Base-by-base conservation (phyloP, 352 stramenopile species). In the Lagenidium giganteum region DNA sequence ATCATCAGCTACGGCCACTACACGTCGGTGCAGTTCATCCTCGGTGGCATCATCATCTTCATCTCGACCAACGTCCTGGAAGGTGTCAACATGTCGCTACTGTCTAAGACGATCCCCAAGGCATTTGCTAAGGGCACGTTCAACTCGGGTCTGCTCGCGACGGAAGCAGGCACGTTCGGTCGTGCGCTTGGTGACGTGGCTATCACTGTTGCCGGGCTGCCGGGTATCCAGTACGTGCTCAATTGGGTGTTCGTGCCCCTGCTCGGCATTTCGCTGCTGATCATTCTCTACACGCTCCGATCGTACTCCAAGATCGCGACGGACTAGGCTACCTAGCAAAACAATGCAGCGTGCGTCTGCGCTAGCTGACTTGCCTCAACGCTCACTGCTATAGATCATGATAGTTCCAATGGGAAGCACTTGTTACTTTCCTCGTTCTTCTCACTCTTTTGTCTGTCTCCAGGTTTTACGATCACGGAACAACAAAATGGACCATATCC, bases 61-160 rank as follows among this genome's bases (percentile, higher is more conserved):
- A 73, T 96, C 22, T 83, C 83, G 22, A 96, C 83, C 18, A 98
- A 97, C 64, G 83, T 95, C 13, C 81, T 96, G 49, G 90, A 98
- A 61, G 87, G 87, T 18, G 86, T 98, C 23, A 96, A 96, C 48
- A 96, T 96, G 65, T 93, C 84, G 30, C 57, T 95, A 3, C 56
- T 98, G 32, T 95, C 71, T 51, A 98, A 98, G 67, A 92, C 95
- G 16, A 96, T 98, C 39, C 87, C 88, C 0, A 94, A 90, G 14
- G 70, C 83, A 27, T 92, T 98, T 32, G 91, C 93, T 2, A 83
- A 84, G 14, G 93, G 91, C 24, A 98, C 90, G 13, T 96, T 97
- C 52, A 98, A 98, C 66, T 93, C 87, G 23, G 94, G 94, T 4
- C 67, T 98, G 37, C 59, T 98, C n/a, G 87, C 91, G 1, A 97